These are phyloP conservation scores for Noccaea caerulescens DNA, from an alignment of 345 rosid species.

Conservation along the genomic window DNA sequence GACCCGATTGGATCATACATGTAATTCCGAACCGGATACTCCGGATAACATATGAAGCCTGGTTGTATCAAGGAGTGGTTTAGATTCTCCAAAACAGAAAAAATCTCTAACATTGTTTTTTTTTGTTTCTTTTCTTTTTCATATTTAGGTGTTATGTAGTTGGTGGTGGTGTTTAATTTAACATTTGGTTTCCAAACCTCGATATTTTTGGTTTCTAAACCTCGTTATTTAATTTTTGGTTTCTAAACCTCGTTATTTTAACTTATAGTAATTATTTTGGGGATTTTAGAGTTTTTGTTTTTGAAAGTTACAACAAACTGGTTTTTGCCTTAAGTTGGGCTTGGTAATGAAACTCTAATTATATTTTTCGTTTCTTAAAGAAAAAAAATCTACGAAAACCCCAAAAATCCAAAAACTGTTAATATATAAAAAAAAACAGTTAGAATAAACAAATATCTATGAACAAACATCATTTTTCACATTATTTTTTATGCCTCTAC, in stretches of 20 bases:
- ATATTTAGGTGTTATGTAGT: background rate
- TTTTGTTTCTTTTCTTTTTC: background rate
- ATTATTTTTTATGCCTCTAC: background rate
- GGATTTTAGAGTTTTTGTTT: too few species aligned
- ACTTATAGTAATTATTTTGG: too few species aligned
- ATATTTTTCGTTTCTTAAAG: too few species aligned
- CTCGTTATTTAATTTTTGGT: too few species aligned
- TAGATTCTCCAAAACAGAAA: background rate
- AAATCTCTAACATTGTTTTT: conserved; percentile 3
- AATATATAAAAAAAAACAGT: background rate
- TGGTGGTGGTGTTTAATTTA: background rate
- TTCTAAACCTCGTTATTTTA: too few species aligned
- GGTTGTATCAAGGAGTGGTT: too few species aligned
- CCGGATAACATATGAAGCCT: background rate
- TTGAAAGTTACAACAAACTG: too few species aligned
- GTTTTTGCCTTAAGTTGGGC: too few species aligned
- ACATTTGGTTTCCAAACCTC: too few species aligned
- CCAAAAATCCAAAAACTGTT: background rate
- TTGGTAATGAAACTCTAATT: background rate
- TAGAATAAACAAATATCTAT: background rate
- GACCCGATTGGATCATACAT: conserved; percentile 24
- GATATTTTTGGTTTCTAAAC: too few species aligned
- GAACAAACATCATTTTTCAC: background rate
- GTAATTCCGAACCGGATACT: conserved; percentile 11
- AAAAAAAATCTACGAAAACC: too few species aligned